Base-by-base conservation (phyloP, 2,329 filamentous ascomycete species). In the Clarireedia monteithiana region DNA sequence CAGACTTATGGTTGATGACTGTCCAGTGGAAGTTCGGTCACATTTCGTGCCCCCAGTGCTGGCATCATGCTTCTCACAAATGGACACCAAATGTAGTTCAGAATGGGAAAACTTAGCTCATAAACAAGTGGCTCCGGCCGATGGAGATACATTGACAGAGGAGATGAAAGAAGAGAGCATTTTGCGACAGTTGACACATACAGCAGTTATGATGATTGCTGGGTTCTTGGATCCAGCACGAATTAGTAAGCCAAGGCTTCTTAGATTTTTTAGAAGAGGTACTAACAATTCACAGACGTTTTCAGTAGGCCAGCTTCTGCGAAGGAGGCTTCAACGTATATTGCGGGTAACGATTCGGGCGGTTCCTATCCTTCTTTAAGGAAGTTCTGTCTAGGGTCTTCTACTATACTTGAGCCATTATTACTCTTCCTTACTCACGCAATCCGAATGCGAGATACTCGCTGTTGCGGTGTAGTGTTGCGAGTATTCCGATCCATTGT, bases 101-200 rank as follows among this genome's bases (percentile, higher is more conserved):
- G 92, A 97, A 69, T 99, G 94, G 94, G 82, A 86, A 59, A 82
- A 83, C 62, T 83, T 96, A 57, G 82, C 85, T 67, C 74, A 79
- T 60, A 75, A 82, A 60, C 80, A 87, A 63, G 75, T 74, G 20
- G 74, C 83, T 12, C 79, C 81, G 44, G 80, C 85, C 1, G 85
- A 85, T 3, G 85, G 85, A 20, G 89, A 91, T 55, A 88, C 89
- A 58, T 74, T 99, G 53, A 89, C 88, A 1, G 91, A 96, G 63
- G 94, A 99, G 73, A 99, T 99, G 94, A 96, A 96, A 72, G 86
- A 89, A 6, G 94, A 99, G 70, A 97, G 92, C 67, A 95, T 99
- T 30, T 75, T 99, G 47, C 84, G 94, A 20, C 91, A 96, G 69
- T 79, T 97, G 50, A 96, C 92, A 0, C 94, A 95, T 71, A 90